A percentile compares a stretch with the other conserved stretches of the same genome.
phyloP scores from a whole-genome alignment of 1,139 yeast species.

The Diutina mesorugosa region DNA sequence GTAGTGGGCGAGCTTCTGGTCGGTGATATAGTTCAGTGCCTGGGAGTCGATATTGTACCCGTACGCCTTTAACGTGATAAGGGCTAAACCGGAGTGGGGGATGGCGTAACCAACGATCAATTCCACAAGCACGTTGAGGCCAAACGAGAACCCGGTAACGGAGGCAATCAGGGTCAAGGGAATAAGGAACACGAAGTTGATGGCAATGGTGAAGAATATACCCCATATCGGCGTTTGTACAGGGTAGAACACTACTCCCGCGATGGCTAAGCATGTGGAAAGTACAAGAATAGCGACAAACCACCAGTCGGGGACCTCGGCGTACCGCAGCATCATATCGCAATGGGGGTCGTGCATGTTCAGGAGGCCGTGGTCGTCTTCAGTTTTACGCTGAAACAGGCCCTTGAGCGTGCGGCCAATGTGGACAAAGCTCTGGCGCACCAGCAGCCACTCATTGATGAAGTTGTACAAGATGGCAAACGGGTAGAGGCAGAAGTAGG shows the following conservation, averaged over 20 bases:
- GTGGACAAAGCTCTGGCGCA: slow-evolving; percentile 25
- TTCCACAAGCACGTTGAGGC: slow-evolving; percentile 26
- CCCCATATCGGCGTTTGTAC: slow-evolving; percentile 24
- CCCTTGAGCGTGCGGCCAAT: slow-evolving; percentile 19
- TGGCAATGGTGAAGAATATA: slow-evolving; percentile 19
- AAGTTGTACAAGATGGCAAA: slow-evolving; percentile 33
- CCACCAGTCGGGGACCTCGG: slow-evolving; percentile 56
- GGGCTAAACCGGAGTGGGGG: slow-evolving; percentile 26
- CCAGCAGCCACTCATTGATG: slow-evolving; percentile 31
- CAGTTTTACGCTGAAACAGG: slow-evolving; percentile 9
- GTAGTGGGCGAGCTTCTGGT: slow-evolving; percentile 9
- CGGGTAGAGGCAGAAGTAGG: slow-evolving; percentile 28
- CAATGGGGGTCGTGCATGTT: slow-evolving; percentile 38
- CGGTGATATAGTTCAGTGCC: slow-evolving; percentile 10
- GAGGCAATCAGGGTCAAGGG: slow-evolving; percentile 25
- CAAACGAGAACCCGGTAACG: slow-evolving; percentile 25
- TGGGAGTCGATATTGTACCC: slow-evolving; percentile 18
- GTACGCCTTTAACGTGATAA: slow-evolving; percentile 23
- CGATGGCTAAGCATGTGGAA: slow-evolving; percentile 35
- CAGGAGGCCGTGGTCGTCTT: background rate
- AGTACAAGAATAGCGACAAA: slow-evolving; percentile 33
- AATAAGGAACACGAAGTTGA: slow-evolving; percentile 22
- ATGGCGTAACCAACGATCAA: slow-evolving; percentile 26
- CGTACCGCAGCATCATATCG: slow-evolving; percentile 39
- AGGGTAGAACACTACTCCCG: slow-evolving; percentile 20